A percentile compares a stretch with the other conserved stretches of the same genome.
These are phyloP conservation scores for Cladophialophora carrionii DNA, from an alignment of 2,329 filamentous ascomycete genomes.

Conservation along the genomic window DNA sequence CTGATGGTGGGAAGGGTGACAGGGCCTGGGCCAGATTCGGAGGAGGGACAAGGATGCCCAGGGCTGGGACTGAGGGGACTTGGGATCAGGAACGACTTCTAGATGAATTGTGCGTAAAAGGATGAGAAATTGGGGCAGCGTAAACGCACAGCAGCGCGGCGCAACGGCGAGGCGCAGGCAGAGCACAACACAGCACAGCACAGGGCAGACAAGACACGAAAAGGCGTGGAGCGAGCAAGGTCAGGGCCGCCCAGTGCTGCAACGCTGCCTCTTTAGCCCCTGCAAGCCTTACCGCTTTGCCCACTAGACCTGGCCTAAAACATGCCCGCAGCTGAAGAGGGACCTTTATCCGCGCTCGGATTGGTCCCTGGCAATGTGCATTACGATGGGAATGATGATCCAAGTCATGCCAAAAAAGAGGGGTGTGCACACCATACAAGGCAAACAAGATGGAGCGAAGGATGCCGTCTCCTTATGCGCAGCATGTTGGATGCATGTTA, in stretches of 20 bases:
- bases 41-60: slow-evolving; percentile 2
- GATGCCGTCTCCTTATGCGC: slow-evolving; percentile 3
- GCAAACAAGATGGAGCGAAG: slow-evolving; percentile 10
- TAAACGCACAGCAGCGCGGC: background rate
- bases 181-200: slow-evolving; percentile 14
- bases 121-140: slow-evolving; percentile 14
- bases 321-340: slow-evolving; percentile 12
- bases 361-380: slow-evolving; percentile 16
- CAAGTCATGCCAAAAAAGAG: slow-evolving; percentile 26
- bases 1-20: background rate
- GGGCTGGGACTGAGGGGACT: background rate
- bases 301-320: slow-evolving; percentile 19
- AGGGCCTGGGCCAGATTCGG: slow-evolving; percentile 4
- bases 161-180: background rate
- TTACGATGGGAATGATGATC: slow-evolving; percentile 28
- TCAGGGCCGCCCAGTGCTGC: slow-evolving; percentile 12
- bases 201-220: slow-evolving; percentile 7
- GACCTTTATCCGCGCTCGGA: slow-evolving; percentile 2
- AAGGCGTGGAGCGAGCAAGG: slow-evolving; percentile 7
- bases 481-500: background rate
- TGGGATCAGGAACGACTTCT: background rate
- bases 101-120: background rate
- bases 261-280: slow-evolving; percentile 22
- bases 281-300: slow-evolving; percentile 17
- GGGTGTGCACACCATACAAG: slow-evolving; percentile 11